Evolutionary conservation across 805 yeast species (phyloP).

Genomic region (Starmerella stellata): DNA sequence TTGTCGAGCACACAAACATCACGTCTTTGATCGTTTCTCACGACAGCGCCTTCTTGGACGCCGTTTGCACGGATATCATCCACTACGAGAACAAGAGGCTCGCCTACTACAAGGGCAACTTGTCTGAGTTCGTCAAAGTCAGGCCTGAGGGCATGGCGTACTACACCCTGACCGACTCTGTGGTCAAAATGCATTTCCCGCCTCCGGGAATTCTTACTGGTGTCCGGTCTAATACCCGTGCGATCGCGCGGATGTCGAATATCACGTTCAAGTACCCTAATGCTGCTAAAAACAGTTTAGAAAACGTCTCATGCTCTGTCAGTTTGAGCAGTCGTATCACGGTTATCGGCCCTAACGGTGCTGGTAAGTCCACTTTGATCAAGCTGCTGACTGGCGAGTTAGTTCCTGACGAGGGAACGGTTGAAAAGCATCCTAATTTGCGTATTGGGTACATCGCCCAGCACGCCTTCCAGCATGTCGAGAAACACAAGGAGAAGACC

Average conservation of each 20-base stretch:
- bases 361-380: constrained; percentile 98
- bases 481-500: constrained; percentile 91
- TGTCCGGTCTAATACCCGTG: constrained; percentile 82
- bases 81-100: constrained; percentile 91
- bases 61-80: constrained; percentile 89
- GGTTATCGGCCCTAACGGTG: constrained; percentile 96
- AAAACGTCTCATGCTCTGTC: constrained; percentile 69
- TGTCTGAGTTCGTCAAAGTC: constrained; percentile 75
- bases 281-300: constrained; percentile 62
- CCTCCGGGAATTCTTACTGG: constrained; percentile 97
- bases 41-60: constrained; percentile 90
- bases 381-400: constrained; percentile 93
- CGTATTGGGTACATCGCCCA: constrained; percentile 98
- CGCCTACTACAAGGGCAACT: constrained; percentile 89
- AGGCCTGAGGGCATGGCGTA: constrained; percentile 94
- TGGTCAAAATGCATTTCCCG: constrained; percentile 94
- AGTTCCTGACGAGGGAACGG: constrained; percentile 69
- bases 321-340: constrained; percentile 95
- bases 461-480: constrained; percentile 94
- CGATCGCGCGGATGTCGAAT: constrained; percentile 72
- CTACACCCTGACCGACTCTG: constrained; percentile 80
- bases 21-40: constrained; percentile 93
- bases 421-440: constrained; percentile 93
- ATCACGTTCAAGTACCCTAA: constrained; percentile 87
- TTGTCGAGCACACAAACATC: constrained; percentile 62